Percentiles rank a stretch among this genome's conserved stretches.
phyloP scores from a whole-genome alignment of 441 rosid species.

The Populus hybrid region DNA sequence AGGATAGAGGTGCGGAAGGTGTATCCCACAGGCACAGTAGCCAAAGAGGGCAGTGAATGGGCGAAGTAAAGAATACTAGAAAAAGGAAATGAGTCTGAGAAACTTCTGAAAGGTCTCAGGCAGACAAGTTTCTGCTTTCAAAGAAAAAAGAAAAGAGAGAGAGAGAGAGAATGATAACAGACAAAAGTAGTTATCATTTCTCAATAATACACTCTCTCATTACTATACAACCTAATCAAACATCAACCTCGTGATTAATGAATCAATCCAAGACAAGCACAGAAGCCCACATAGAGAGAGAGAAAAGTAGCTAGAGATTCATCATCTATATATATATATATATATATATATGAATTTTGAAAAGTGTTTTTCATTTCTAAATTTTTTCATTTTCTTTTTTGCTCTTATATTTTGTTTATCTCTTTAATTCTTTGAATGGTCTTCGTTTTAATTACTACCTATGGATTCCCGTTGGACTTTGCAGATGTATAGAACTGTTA shows the following conservation, averaged over 20 bases:
- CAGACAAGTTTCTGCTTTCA: conserved; percentile 32
- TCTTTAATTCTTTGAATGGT: neutral
- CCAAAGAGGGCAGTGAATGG: conserved; percentile 18
- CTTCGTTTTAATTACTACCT: neutral
- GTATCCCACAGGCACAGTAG: conserved; percentile 18
- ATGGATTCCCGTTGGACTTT: conserved; percentile 19
- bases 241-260: conserved; percentile 69
- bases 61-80: conserved; percentile 15
- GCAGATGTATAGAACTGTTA: conserved; percentile 89
- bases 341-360: neutral
- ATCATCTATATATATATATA: too few relatives aligned
- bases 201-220: conserved; percentile 50
- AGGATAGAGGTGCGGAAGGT: neutral
- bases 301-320: neutral
- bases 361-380: neutral
- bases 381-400: neutral
- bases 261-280: conserved; percentile 28
- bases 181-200: conserved; percentile 64
- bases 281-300: neutral
- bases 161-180: conserved; percentile 21
- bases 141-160: conserved; percentile 7
- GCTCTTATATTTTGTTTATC: neutral
- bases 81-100: conserved; percentile 19
- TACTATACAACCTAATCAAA: conserved; percentile 41
- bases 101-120: conserved; percentile 26